A percentile compares a stretch with the other conserved stretches of the same genome.
phyloP scores from a whole-genome alignment of 192 early-diverging fungal genomes.

The Backusella luteola region DNA sequence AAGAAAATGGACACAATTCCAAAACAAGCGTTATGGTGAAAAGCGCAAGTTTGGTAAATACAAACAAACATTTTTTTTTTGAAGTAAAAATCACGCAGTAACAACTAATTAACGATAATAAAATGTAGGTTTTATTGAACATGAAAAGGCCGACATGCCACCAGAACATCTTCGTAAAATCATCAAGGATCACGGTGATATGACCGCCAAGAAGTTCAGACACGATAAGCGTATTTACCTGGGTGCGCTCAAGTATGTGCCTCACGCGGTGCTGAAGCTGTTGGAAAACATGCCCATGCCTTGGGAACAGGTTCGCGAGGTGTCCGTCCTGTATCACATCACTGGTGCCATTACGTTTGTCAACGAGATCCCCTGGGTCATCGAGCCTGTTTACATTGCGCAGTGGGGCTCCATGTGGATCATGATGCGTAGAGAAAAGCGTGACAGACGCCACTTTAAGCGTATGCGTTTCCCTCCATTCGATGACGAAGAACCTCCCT shows the following conservation, averaged over 20 bases:
- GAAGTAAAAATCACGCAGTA: background rate
- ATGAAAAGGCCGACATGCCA: constrained; percentile 96
- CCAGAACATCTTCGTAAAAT: constrained; percentile 98
- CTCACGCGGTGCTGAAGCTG: constrained; percentile 96
- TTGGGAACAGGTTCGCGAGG: constrained; percentile 97
- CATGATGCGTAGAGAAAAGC: constrained; percentile 99
- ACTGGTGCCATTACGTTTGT: constrained; percentile 99
- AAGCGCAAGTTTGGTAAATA: constrained; percentile 83
- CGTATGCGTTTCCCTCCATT: constrained; percentile 98
- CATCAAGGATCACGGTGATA: constrained; percentile 99
- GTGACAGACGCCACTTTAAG: constrained; percentile 96
- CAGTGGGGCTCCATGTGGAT: constrained; percentile 99
- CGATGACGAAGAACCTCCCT: constrained; percentile 98
- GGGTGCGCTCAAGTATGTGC: constrained; percentile 97
- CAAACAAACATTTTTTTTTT: too few species aligned
- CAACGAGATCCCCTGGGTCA: constrained; percentile 93
- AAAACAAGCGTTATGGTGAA: constrained; percentile 87
- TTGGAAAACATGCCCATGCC: constrained; percentile 99
- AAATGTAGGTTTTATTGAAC: constrained; percentile 72
- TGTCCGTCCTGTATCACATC: constrained; percentile 95
- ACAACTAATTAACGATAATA: background rate
- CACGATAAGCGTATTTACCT: constrained; percentile 98
- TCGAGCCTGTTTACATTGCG: constrained; percentile 96
- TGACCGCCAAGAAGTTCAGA: constrained; percentile 95
- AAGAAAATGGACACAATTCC: constrained; percentile 89